Conservation (phyloP, 108 stramenopile genomes). For the Pseudonitzschia pungens region DNA sequence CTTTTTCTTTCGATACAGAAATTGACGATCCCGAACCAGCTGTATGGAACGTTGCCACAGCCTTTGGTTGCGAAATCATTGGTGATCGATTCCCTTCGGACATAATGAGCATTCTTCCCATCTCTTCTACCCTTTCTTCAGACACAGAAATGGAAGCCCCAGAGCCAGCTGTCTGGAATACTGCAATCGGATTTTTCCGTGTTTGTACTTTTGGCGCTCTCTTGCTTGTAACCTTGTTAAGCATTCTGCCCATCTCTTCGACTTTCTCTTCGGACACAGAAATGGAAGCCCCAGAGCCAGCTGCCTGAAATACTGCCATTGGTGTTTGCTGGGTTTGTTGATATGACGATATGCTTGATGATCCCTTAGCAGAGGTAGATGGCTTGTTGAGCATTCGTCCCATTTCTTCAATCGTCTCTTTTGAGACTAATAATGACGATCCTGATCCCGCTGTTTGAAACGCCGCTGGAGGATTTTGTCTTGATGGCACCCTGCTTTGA, state of each 20-base stretch:
- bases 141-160: slow-evolving; percentile 28
- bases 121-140: slow-evolving; percentile 30
- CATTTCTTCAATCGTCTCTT: slow-evolving; percentile 28
- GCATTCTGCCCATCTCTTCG: slow-evolving; percentile 21
- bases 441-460: slow-evolving; percentile 27
- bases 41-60: slow-evolving; percentile 18
- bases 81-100: no score
- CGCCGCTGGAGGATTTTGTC: no score
- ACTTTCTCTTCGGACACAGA: slow-evolving; percentile 30
- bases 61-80: no score
- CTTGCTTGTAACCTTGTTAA: not conserved
- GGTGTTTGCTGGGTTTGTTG: not conserved
- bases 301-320: slow-evolving; percentile 23
- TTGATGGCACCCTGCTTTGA: no score
- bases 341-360: not conserved
- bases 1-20: slow-evolving; percentile 27
- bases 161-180: slow-evolving; percentile 32
- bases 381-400: not conserved
- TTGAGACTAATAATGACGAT: slow-evolving; percentile 20
- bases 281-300: slow-evolving; percentile 26
- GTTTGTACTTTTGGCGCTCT: not conserved
- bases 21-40: slow-evolving; percentile 30
- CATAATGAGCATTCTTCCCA: slow-evolving; percentile 16
- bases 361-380: not conserved
- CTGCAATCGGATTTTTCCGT: not conserved